Evolutionary conservation across 1,284 basidiomycete genomes (phyloP), one percentile per base, ranked within the genome.

Genomic region (Cryptococcus depauperatus): DNA sequence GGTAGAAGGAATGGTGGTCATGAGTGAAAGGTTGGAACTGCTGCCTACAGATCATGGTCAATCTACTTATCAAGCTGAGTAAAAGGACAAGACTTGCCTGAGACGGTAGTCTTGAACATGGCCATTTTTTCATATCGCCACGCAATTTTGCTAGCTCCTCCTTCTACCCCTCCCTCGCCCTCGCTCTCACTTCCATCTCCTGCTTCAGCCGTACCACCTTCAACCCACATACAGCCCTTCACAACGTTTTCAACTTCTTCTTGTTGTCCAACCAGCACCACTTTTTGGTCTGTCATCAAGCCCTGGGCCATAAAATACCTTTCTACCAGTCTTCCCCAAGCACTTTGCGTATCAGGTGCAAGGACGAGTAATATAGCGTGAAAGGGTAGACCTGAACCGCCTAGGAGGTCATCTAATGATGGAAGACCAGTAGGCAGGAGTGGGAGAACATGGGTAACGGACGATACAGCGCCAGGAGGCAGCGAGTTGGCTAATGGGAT

Each of bases 81-180:
- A 16, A 27, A 26, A 45, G 16, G 19, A 22, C 27, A 10, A 48
- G 27, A 48, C 55, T 54, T 40, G 50, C 59, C 51, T 21, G 51
- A 61, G 23, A 93, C 81, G 1, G 86, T 90, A 1, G 90, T 95
- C 70, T 85, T 81, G 68, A 93, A 93, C 69, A 78, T 83, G 70
- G 83, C 86, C 85, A 95, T 85, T 50, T 81, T 77, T 59, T 88
- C 85, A 68, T 98, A 98, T 60, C 93, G 77, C 87, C 93, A 98
- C 30, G 93, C 93, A 59, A 96, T 95, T 71, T 84, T 76, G 71
- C 44, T 70, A 62, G 47, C 51, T 37, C 48, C 48, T 28, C 40
- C 43, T 14, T 22, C 41, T 46, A 77, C 44, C 74, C 73, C 35
- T 72, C 74, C 70, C 27, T 55, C 55, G 32, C 65, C 68, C 48